Percentiles rank a stretch among this genome's conserved stretches.
phyloP scores from a whole-genome alignment of 1,139 yeast genomes.

The Suhomyces guaymorum region DNA sequence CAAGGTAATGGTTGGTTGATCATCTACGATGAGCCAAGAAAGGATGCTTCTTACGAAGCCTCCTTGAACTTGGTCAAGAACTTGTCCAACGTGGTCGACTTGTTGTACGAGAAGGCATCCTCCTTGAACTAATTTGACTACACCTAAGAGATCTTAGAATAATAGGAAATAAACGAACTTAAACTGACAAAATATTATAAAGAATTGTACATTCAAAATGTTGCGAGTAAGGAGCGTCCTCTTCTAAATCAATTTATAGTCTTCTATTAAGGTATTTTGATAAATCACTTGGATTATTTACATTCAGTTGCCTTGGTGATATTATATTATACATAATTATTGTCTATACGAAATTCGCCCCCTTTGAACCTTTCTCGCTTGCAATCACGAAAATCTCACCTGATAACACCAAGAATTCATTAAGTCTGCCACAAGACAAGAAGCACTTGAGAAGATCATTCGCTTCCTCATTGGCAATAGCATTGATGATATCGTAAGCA shows the following conservation, averaged over 20 bases:
- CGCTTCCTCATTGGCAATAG: conserved; percentile 43
- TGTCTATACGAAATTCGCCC: conserved; percentile 2
- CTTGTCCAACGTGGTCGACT: conserved; percentile 85
- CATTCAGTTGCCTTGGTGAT: too few relatives aligned
- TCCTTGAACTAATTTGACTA: conserved; percentile 51
- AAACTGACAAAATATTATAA: too few relatives aligned
- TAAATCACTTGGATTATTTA: too few relatives aligned
- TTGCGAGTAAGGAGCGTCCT: too few relatives aligned
- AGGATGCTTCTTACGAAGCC: conserved; percentile 86
- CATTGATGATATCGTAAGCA: conserved; percentile 60
- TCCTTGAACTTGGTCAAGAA: conserved; percentile 85
- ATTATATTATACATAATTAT: not conserved
- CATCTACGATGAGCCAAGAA: conserved; percentile 84
- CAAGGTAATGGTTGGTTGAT: conserved; percentile 99
- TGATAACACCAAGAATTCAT: conserved; percentile 58
- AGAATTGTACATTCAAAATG: too few relatives aligned
- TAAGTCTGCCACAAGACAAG: conserved; percentile 57
- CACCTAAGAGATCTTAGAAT: not conserved
- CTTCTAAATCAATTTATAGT: too few relatives aligned
- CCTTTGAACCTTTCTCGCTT: conserved; percentile 31
- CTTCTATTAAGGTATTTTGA: too few relatives aligned
- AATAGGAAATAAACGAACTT: too few relatives aligned
- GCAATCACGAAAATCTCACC: conserved; percentile 60
- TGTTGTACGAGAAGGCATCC: conserved; percentile 91
- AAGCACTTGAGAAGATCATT: conserved; percentile 54